Evolutionary conservation across 176 grass and related monocot genomes (phyloP).

Genomic region (Zoysia pacifica): DNA sequence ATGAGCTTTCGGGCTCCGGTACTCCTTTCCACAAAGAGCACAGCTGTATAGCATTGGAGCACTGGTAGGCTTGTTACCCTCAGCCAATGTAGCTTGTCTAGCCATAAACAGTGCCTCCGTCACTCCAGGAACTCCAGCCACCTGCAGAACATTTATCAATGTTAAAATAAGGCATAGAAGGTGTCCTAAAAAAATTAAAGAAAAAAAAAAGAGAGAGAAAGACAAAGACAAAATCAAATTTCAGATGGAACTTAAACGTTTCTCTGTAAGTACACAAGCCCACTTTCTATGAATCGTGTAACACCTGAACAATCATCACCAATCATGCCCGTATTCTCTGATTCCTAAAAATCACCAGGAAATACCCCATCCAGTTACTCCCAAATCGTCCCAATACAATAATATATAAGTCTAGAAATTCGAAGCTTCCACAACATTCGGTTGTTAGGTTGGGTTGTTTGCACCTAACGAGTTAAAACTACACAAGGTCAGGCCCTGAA

Average conservation of each 20-base stretch:
- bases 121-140: slow-evolving; percentile 87
- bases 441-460: background rate
- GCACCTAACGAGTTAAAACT: background rate
- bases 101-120: slow-evolving; percentile 83
- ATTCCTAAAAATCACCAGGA: background rate
- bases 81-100: slow-evolving; percentile 70
- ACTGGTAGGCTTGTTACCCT: slow-evolving; percentile 59
- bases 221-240: background rate
- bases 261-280: background rate
- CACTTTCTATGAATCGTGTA: background rate
- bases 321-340: background rate
- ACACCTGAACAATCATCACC: background rate
- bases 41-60: slow-evolving; percentile 84
- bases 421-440: background rate
- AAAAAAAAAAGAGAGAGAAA: background rate
- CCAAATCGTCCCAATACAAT: background rate
- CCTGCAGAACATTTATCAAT: slow-evolving; percentile 42
- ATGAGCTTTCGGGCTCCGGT: slow-evolving; percentile 82
- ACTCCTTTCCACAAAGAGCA: slow-evolving; percentile 87
- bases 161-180: background rate
- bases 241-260: background rate
- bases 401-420: background rate
- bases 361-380: background rate
- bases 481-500: background rate
- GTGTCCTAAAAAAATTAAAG: slow-evolving; percentile 13